These are phyloP conservation scores for Yamadazyma spencermartinsiae DNA, from an alignment of 1,139 yeast genomes.

Conservation along the genomic window DNA sequence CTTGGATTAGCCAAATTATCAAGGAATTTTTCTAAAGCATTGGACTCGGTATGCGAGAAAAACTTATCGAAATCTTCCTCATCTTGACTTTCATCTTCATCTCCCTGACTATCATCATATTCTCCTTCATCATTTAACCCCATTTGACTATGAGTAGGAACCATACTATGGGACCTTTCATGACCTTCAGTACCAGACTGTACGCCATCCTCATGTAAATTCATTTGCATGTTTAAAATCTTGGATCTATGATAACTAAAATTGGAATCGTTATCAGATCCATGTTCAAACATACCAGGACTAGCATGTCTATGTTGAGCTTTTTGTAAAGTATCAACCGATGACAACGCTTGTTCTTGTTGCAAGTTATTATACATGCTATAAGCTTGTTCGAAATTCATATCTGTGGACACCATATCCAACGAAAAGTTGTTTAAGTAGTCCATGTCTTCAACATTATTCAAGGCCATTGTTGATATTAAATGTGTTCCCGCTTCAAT, in stretches of 20 bases:
- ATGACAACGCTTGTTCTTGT: constrained; percentile 37
- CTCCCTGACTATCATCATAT: constrained; percentile 5
- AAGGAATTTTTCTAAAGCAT: constrained; percentile 46
- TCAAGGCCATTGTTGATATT: not conserved
- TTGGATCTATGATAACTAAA: constrained; percentile 8
- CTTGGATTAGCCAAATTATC: constrained; percentile 43
- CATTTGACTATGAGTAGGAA: not conserved
- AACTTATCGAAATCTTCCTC: constrained; percentile 44
- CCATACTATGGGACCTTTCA: constrained; percentile 1
- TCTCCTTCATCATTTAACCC: not conserved
- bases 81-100: constrained; percentile 12
- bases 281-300: constrained; percentile 18
- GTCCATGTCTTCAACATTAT: constrained; percentile 13
- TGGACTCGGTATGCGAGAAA: constrained; percentile 45
- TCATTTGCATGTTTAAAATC: constrained; percentile 3
- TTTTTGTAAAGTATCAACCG: constrained; percentile 40
- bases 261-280: constrained; percentile 1
- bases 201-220: not conserved
- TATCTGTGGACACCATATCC: constrained; percentile 38
- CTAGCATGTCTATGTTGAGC: constrained; percentile 32
- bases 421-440: constrained; percentile 22
- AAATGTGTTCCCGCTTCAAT: not conserved
- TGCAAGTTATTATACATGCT: constrained; percentile 41
- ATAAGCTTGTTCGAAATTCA: constrained; percentile 52
- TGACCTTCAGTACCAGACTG: not conserved